Conservation (phyloP, 2,329 filamentous ascomycete genomes). For the Ceratocystis eucalypticola region DNA sequence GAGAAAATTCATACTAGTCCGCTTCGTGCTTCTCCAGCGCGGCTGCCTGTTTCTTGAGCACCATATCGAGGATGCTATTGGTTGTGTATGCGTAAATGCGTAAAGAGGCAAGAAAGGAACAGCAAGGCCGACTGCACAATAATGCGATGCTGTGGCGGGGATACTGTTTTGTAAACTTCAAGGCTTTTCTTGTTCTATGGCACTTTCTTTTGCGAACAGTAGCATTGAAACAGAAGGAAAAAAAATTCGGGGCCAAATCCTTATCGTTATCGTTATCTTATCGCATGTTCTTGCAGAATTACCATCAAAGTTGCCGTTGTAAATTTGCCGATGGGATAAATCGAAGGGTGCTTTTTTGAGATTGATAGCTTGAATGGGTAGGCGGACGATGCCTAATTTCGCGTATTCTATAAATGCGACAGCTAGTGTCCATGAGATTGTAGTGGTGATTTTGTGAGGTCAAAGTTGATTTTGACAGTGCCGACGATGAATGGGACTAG, state of each 20-base stretch:
- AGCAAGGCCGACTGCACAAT: background rate
- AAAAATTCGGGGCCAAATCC: slow-evolving; percentile 13
- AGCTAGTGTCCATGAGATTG: no score
- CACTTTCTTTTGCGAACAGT: background rate
- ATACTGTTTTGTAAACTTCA: background rate
- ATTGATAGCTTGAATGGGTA: no score
- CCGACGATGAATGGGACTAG: no score
- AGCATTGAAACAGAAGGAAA: slow-evolving; percentile 1
- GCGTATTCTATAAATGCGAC: no score
- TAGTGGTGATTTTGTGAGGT: no score
- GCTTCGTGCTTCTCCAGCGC: slow-evolving; percentile 93
- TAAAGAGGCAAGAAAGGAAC: slow-evolving; percentile 3
- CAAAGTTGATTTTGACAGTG: no score
- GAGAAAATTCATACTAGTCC: slow-evolving; percentile 48
- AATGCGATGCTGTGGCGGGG: background rate
- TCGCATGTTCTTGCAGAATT: background rate
- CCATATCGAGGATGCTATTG: slow-evolving; percentile 38
- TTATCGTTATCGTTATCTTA: slow-evolving; percentile 18
- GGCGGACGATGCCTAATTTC: no score
- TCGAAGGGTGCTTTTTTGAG: no score
- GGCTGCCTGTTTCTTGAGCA: slow-evolving; percentile 68
- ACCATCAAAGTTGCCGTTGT: no score
- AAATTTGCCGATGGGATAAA: no score
- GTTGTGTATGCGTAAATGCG: background rate
- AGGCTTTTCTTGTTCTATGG: background rate